Base-by-base conservation (phyloP, 78 protist species). In the Acrasis kona region DNA sequence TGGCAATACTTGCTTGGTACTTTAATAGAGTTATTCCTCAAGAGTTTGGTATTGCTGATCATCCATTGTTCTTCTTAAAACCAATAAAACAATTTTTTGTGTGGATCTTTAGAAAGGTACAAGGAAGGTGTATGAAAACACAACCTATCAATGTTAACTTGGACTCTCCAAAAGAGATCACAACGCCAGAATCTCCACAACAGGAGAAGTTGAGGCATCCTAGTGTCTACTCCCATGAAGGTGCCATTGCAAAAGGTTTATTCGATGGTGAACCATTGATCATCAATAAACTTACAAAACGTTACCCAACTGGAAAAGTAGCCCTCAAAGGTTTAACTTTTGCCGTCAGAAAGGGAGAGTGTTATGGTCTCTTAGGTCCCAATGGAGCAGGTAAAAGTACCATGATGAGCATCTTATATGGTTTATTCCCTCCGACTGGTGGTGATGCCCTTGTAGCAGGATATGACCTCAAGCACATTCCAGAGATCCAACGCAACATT, bases 371-470 rank as follows among this genome's bases (percentile, higher is more conserved):
- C 81, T 74, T 91, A 5, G 95, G 95, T 27, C 92, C n/a, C 65
- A 91, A 91, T 67, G 95, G 94, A 12, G 89, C 93, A 5, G 95
- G 93, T 4, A 91, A 91, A 74, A 65, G 90, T 12, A 92, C 96
- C 1, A 80, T 83, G 8, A 65, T 92, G 19, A 5, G 29, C n/a
- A 79, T 93, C 64, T 84, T 91, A 28, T 74, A 88, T 1, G 95
- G 95, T 34, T 2, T 89, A 61, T 19, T 74, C 30, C 34, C 69
- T 32, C 91, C 96, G 0, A 70, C 94, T 0, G 5, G 68, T 3
- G 98, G 98, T 19, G 29, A 0, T 4, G 90, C 89, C 10, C 10
- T 5, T 27, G 75, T 92, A 42, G 41, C 65, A 61, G 92, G 91
- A 67, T 67, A 30, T 19, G 65, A 19, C 10, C 39, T 2, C 1